A percentile compares a stretch with the other conserved stretches of the same genome.
These are phyloP conservation scores for Escallonia herrerae DNA, from an alignment of 129 eudicot species.

Conservation along the genomic window DNA sequence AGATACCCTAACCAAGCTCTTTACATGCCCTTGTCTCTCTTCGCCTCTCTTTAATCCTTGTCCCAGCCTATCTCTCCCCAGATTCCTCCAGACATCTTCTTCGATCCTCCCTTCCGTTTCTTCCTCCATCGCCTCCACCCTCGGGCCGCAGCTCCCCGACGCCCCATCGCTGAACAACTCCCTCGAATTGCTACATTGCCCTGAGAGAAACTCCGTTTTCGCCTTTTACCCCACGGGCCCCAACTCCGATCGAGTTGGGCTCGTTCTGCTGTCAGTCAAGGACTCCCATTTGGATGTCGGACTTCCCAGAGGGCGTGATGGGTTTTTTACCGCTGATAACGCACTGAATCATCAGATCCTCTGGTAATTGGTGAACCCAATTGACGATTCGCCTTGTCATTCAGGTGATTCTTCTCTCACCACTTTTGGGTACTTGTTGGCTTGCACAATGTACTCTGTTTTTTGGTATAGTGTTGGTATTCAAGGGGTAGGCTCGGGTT, in stretches of 20 bases:
- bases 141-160: constrained; percentile 4
- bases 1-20: constrained; percentile 14
- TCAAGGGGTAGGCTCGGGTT: constrained; percentile 8
- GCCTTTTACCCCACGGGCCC: constrained; percentile 46
- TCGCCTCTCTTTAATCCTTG: constrained; percentile 17
- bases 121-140: constrained; percentile 4
- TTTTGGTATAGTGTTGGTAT: constrained; percentile 38
- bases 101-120: constrained; percentile 14
- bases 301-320: constrained; percentile 1
- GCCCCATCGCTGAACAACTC: constrained; percentile 11
- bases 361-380: constrained; percentile 23
- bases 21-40: constrained; percentile 13
- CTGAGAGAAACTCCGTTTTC: constrained; percentile 16
- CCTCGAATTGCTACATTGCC: constrained; percentile 37
- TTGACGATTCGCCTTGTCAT: constrained; percentile 13
- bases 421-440: constrained; percentile 42
- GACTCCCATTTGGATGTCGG: constrained; percentile 17
- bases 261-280: constrained; percentile 24
- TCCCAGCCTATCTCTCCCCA: constrained; percentile 22
- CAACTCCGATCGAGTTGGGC: constrained; percentile 43
- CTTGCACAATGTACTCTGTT: constrained; percentile 27
- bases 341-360: constrained; percentile 28
- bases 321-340: constrained; percentile 5
- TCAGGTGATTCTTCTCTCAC: constrained; percentile 20
- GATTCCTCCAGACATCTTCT: constrained; percentile 16